A percentile compares a stretch with the other conserved stretches of the same genome.
phyloP scores from a whole-genome alignment of 1,139 yeast species.

The Debaryomycetaceae sp. region DNA sequence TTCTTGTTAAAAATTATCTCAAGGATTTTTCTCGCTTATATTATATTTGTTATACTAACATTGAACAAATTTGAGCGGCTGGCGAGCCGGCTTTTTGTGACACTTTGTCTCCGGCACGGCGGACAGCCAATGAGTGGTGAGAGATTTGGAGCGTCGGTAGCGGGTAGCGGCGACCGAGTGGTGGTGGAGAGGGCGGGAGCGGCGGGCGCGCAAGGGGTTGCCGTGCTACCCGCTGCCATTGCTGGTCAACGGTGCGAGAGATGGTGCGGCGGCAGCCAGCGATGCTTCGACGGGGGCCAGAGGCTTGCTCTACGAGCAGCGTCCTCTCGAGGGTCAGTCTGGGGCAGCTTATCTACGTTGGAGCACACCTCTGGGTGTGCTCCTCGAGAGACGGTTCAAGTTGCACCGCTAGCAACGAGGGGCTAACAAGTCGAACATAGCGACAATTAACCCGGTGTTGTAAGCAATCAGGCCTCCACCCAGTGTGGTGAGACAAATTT shows the following conservation, averaged over 20 bases:
- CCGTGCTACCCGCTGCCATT: neutral
- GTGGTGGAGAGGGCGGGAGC: neutral
- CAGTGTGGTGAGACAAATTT: neutral
- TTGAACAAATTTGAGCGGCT: neutral
- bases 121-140: neutral
- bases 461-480: neutral
- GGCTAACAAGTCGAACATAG: neutral
- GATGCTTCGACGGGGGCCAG: no score
- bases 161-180: neutral
- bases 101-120: neutral
- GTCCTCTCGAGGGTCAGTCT: no score
- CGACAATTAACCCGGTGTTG: neutral
- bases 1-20: neutral
- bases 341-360: no score
- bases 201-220: neutral
- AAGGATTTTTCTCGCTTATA: conserved; percentile 1
- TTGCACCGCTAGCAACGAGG: no score
- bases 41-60: conserved; percentile 1
- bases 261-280: no score
- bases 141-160: neutral
- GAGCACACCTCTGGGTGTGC: no score
- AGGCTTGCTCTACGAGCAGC: no score
- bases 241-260: no score
- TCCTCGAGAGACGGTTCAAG: no score
- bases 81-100: neutral